Evolutionary conservation across 2,329 filamentous ascomycete species (phyloP).

Genomic region (Alternaria incomplexa): DNA sequence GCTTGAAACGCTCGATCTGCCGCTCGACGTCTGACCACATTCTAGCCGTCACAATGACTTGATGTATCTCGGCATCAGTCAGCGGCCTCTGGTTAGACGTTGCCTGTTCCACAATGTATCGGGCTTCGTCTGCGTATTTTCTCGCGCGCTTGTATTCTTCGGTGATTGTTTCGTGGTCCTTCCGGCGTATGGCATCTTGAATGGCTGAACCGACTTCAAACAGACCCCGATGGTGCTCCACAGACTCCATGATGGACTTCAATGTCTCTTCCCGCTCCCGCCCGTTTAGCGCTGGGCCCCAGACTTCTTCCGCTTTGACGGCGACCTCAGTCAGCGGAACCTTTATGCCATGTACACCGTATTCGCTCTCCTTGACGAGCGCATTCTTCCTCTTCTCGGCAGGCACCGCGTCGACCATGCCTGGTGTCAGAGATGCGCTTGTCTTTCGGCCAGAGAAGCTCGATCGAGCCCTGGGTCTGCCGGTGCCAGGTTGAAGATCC

Average conservation of each 20-base stretch:
- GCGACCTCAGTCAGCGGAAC: slow-evolving; percentile 85
- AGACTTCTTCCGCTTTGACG: slow-evolving; percentile 94
- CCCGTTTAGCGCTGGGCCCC: slow-evolving; percentile 91
- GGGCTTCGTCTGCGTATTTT: slow-evolving; percentile 79
- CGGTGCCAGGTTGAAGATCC: slow-evolving; percentile 66
- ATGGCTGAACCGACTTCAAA: slow-evolving; percentile 81
- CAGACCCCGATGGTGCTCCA: slow-evolving; percentile 80
- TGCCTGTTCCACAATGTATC: slow-evolving; percentile 65
- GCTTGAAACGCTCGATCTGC: slow-evolving; percentile 85
- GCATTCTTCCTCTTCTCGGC: slow-evolving; percentile 82
- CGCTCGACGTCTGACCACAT: slow-evolving; percentile 96
- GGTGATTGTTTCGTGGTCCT: slow-evolving; percentile 86
- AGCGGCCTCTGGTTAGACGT: slow-evolving; percentile 61
- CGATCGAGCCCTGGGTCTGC: slow-evolving; percentile 70
- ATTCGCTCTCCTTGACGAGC: slow-evolving; percentile 79
- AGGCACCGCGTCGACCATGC: slow-evolving; percentile 38
- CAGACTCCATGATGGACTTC: slow-evolving; percentile 74
- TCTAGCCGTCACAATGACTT: slow-evolving; percentile 83
- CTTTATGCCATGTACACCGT: slow-evolving; percentile 68
- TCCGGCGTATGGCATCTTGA: slow-evolving; percentile 84
- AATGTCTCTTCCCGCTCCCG: slow-evolving; percentile 89
- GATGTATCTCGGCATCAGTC: slow-evolving; percentile 80
- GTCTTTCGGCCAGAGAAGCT: slow-evolving; percentile 60
- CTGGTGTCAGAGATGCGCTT: slow-evolving; percentile 36
- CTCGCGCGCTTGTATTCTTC: slow-evolving; percentile 87